Evolutionary conservation across 257 asterid genomes (phyloP), one percentile per base, ranked within the genome.

Genomic region (Agastache rugosa): DNA sequence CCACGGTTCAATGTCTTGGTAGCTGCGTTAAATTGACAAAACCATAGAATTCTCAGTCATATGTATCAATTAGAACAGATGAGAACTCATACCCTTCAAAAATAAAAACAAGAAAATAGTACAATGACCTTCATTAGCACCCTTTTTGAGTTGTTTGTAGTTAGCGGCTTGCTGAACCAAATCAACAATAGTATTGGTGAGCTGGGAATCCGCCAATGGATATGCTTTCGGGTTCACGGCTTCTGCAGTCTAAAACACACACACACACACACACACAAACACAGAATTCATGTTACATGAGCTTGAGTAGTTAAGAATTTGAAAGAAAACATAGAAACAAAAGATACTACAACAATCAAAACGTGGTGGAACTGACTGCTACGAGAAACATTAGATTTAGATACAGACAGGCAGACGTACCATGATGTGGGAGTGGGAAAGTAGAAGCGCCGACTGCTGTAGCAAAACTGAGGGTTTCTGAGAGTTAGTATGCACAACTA

Each of bases 1-100:
- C 97, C 96, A 77, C 96, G 85, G 81, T 93, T 93, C 48, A 93
- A 85, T 0, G 98, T 93, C 88, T 93, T 93, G 0, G 98, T 93
- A 6, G 98, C 98, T 93, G 90, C 72, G 84, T 67, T 64, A 71
- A 61, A 71, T 53, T 1, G 66, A 67, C 25, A 56, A 22, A 63
- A 34, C 25, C 67, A 29, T 59, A 60, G 7, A 44, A 39, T 25
- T 23, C 3, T 17, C 25, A 25, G 8, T 23, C 35, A 11, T n/a
- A 11, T 20, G 22, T 19, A 56, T 23, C 17, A 60, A 60, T 31
- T 23, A 31, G 66, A 45, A 31, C 11, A 62, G 3, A 39, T 8
- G 9, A 2, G 11, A 63, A 63, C n/a, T 63, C 53, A 37, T 39
- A 63, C 34, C 25, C 31, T 11, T 34, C 4, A 50, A 41, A 7